Evolutionary conservation across 2,329 filamentous ascomycete genomes (phyloP).

Genomic region (Exophiala dermatitidis): DNA sequence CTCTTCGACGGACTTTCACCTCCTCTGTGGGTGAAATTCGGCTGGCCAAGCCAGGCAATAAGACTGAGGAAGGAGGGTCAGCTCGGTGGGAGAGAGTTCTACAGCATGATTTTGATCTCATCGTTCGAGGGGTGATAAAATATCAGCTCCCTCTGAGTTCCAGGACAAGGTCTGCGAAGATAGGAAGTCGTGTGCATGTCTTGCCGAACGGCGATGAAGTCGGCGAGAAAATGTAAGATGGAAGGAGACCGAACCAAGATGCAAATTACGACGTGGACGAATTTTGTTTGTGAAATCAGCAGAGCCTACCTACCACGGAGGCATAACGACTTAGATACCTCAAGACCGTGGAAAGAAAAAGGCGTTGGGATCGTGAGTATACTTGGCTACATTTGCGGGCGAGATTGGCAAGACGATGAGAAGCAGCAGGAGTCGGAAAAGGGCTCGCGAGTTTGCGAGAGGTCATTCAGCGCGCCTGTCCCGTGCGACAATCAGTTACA

Average conservation of each 20-base stretch:
- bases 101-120: conserved; percentile 86
- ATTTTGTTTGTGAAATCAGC: conserved; percentile 25
- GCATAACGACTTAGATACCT: conserved; percentile 22
- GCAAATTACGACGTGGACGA: conserved; percentile 19
- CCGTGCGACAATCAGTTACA: conserved; percentile 25
- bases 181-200: conserved; percentile 38
- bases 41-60: conserved; percentile 75
- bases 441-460: conserved; percentile 33
- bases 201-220: conserved; percentile 33
- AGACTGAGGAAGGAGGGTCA: conserved; percentile 71
- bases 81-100: conserved; percentile 86
- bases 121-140: conserved; percentile 82
- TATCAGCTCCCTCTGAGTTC: conserved; percentile 62
- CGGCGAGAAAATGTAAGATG: neutral
- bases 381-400: conserved; percentile 15
- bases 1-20: conserved; percentile 66
- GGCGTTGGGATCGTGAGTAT: conserved; percentile 15
- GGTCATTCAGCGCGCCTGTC: too few relatives aligned
- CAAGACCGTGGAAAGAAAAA: conserved; percentile 12
- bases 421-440: conserved; percentile 38
- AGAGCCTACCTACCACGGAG: conserved; percentile 3
- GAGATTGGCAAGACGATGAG: neutral
- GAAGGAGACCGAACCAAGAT: neutral
- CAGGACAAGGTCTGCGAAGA: conserved; percentile 45
- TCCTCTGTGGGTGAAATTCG: conserved; percentile 77